Percentiles rank a stretch among this genome's conserved stretches.
Conservation (phyloP, 306 rosid genomes). For the Cercis canadensis region DNA sequence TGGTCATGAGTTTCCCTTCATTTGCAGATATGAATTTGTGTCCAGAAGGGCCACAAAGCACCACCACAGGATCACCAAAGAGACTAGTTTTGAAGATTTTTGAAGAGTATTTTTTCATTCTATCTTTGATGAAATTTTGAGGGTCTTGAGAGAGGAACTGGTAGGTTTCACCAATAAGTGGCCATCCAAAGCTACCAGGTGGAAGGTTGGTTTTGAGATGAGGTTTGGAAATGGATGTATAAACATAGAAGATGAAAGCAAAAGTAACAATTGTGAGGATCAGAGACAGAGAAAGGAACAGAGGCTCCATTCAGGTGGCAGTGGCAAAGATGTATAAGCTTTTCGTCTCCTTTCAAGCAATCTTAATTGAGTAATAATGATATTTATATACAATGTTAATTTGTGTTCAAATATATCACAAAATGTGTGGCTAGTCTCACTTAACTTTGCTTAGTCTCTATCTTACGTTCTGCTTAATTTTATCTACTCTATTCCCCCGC, state of each 20-base stretch:
- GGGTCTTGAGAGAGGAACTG: background rate
- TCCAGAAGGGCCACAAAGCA: background rate
- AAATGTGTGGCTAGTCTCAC: no score
- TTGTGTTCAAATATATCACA: no score
- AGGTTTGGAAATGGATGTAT: background rate
- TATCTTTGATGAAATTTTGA: background rate
- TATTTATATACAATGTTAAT: no score
- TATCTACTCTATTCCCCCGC: no score
- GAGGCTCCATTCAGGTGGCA: background rate
- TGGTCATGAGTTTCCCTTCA: background rate
- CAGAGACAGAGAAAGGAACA: background rate
- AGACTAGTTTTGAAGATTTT: constrained; percentile 11
- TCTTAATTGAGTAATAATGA: no score
- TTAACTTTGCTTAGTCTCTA: no score
- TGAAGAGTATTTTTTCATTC: background rate
- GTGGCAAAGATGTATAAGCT: no score
- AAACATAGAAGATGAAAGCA: background rate
- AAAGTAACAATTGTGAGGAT: background rate
- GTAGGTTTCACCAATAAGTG: constrained; percentile 10
- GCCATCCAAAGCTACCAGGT: constrained; percentile 19
- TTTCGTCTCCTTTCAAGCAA: no score
- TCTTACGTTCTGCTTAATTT: no score
- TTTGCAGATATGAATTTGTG: constrained; percentile 13
- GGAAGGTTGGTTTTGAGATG: background rate
- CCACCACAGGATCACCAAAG: background rate